Evolutionary conservation across 1,139 yeast species (phyloP).

Genomic region (Pichia sp.): DNA sequence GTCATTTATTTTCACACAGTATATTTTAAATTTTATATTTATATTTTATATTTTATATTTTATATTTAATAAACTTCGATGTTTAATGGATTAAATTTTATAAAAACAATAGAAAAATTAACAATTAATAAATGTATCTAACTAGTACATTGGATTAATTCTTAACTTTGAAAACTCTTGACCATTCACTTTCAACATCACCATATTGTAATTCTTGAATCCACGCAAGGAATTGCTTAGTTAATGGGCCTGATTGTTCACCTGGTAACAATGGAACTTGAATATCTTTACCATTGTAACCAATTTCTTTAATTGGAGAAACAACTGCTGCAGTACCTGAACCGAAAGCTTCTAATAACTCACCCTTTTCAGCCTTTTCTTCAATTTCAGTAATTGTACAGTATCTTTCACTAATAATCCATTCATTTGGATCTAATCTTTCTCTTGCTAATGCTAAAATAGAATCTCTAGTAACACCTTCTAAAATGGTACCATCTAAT

Average conservation of each 20-base stretch:
- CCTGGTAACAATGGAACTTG: conserved; percentile 74
- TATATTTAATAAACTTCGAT: no score
- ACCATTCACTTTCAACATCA: conserved; percentile 61
- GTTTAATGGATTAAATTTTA: neutral
- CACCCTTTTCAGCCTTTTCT: conserved; percentile 70
- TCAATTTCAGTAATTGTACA: conserved; percentile 75
- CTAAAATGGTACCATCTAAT: conserved; percentile 91
- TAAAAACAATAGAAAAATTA: neutral
- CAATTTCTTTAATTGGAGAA: conserved; percentile 83
- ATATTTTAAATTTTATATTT: no score
- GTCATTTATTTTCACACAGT: no score
- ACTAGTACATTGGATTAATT: neutral
- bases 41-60: no score
- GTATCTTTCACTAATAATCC: conserved; percentile 78
- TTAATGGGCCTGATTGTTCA: conserved; percentile 70
- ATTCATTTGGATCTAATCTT: conserved; percentile 62
- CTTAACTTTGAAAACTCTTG: conserved; percentile 39
- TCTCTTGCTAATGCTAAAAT: conserved; percentile 69
- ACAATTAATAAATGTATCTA: neutral
- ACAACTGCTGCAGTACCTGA: conserved; percentile 98
- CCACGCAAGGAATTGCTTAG: conserved; percentile 75
- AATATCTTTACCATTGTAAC: conserved; percentile 68
- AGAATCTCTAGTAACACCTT: conserved; percentile 95
- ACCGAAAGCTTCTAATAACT: conserved; percentile 91
- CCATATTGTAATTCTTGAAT: conserved; percentile 88